Percentiles rank a stretch among this genome's conserved stretches.
Evolutionary conservation across 805 yeast genomes (phyloP).

Genomic region (Lachancea waltii): DNA sequence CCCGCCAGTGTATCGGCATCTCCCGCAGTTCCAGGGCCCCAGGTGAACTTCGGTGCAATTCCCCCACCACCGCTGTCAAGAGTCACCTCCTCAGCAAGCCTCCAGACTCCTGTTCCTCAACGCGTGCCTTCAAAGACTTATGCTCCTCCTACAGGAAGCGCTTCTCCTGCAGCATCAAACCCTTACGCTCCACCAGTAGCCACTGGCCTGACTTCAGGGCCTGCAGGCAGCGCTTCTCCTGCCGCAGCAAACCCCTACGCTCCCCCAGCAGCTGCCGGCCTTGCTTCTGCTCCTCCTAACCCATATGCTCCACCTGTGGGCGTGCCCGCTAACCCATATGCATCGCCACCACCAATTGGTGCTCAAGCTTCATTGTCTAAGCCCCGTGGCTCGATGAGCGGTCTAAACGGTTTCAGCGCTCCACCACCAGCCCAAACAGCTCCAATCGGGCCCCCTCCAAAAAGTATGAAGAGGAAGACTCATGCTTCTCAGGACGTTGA

Average conservation of each 20-base stretch:
- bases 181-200: constrained; percentile 36
- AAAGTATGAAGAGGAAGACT: constrained; percentile 19
- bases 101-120: constrained; percentile 22
- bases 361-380: not conserved
- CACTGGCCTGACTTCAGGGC: too few relatives aligned
- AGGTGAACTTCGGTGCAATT: constrained; percentile 8
- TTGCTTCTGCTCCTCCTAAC: constrained; percentile 30
- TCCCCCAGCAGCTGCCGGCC: constrained; percentile 17
- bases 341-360: constrained; percentile 27
- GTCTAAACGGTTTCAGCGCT: constrained; percentile 1
- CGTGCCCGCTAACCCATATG: constrained; percentile 15
- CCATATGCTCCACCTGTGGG: constrained; percentile 35
- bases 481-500: constrained; percentile 17
- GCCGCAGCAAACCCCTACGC: constrained; percentile 29
- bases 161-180: constrained; percentile 29
- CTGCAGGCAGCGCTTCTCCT: not conserved
- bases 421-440: constrained; percentile 20
- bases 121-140: constrained; percentile 12
- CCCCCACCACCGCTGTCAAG: constrained; percentile 30
- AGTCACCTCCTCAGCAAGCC: constrained; percentile 18
- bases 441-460: constrained; percentile 33
- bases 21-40: constrained; percentile 9
- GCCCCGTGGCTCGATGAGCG: not conserved
- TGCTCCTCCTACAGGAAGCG: constrained; percentile 17
- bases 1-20: constrained; percentile 17